phyloP scores from a whole-genome alignment of 306 rosid genomes.

The Vicia sativa region DNA sequence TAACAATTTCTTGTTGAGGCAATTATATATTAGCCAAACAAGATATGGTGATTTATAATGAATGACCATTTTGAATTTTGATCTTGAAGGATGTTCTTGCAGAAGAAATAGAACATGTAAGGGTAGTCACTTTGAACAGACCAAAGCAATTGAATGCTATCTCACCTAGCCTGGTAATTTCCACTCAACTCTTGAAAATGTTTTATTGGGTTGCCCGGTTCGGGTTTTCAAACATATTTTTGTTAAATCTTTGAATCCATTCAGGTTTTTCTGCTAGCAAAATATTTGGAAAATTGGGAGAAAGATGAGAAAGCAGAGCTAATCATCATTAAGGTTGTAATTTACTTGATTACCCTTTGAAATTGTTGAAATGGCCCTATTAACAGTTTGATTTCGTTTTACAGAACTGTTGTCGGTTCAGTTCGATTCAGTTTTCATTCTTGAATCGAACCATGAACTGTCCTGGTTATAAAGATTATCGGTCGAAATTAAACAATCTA shows the following conservation, averaged over 20 bases:
- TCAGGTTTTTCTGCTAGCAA: slow-evolving; percentile 81
- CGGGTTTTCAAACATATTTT: too few species aligned
- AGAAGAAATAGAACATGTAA: slow-evolving; percentile 73
- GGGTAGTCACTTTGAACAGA: slow-evolving; percentile 77
- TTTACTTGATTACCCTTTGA: slow-evolving; percentile 27
- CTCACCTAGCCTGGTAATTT: slow-evolving; percentile 68
- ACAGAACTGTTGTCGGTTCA: not conserved
- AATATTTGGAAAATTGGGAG: slow-evolving; percentile 88
- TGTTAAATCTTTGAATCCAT: slow-evolving; percentile 5
- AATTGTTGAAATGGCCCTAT: slow-evolving; percentile 1
- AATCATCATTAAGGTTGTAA: slow-evolving; percentile 74
- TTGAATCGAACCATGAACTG: not conserved
- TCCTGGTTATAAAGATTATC: not conserved
- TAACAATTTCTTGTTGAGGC: too few species aligned
- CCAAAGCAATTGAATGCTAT: slow-evolving; percentile 88
- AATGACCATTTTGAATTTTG: slow-evolving; percentile 28
- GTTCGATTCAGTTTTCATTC: not conserved
- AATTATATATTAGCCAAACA: too few species aligned
- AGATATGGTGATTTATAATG: not conserved
- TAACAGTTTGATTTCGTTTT: not conserved
- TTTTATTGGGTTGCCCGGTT: too few species aligned
- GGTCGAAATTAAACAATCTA: not conserved
- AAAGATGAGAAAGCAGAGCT: slow-evolving; percentile 76
- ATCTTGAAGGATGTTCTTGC: slow-evolving; percentile 70
- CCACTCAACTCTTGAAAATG: not conserved